These are phyloP conservation scores for Aspergillus cavernicola DNA, from an alignment of 495 filamentous ascomycete species.

Conservation along the genomic window DNA sequence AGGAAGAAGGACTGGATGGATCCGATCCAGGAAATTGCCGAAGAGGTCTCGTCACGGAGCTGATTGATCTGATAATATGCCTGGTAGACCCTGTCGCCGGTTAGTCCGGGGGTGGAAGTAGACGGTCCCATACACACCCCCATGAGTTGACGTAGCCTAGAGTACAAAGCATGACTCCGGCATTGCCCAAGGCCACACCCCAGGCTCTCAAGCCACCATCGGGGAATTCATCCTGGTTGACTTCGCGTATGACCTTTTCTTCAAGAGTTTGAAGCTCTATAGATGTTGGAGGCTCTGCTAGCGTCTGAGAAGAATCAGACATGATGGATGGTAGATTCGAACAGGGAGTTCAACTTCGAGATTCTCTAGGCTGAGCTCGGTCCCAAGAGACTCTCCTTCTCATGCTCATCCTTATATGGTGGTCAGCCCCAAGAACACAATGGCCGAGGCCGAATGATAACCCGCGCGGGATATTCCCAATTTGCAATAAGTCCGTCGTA, in stretches of 20 bases:
- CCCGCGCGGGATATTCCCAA: too few relatives aligned
- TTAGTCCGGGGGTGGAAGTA: not conserved
- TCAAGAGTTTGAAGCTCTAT: not conserved
- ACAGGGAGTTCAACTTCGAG: too few relatives aligned
- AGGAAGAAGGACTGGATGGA: conserved; percentile 46
- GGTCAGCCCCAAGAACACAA: too few relatives aligned
- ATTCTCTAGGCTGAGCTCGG: too few relatives aligned
- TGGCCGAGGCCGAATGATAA: too few relatives aligned
- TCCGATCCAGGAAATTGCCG: conserved; percentile 47
- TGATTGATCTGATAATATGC: conserved; percentile 26
- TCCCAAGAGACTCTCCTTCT: too few relatives aligned
- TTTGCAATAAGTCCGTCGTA: too few relatives aligned
- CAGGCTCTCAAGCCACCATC: conserved; percentile 8
- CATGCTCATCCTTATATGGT: too few relatives aligned
- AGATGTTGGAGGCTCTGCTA: not conserved
- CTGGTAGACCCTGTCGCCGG: conserved; percentile 22
- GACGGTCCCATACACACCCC: not conserved
- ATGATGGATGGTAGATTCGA: too few relatives aligned
- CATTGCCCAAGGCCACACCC: conserved; percentile 10
- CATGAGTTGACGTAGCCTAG: conserved; percentile 11
- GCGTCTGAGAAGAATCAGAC: not conserved
- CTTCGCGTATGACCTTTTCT: not conserved
- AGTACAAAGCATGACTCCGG: conserved; percentile 11
- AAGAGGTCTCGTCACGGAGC: conserved; percentile 14
- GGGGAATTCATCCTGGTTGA: not conserved